Percentiles rank a stretch among this genome's conserved stretches.
Conservation (phyloP, 1,284 basidiomycete species). For the Ganoderma sinense region DNA sequence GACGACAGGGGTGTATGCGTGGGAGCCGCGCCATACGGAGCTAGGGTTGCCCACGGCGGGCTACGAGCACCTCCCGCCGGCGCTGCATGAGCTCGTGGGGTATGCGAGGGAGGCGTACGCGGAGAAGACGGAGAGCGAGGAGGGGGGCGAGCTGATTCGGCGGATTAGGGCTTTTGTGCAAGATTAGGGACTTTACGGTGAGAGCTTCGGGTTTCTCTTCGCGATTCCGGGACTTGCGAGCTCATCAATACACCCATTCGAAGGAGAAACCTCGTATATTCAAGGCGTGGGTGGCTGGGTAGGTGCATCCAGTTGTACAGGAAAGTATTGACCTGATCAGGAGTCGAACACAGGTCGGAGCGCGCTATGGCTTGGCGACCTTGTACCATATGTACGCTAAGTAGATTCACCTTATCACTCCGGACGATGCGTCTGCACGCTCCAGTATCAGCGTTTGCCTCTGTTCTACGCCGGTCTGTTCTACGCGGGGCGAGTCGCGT, state of each 20-base stretch:
- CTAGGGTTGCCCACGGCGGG: not conserved
- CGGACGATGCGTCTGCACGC: not conserved
- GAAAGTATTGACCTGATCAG: not conserved
- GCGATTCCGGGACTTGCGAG: not conserved
- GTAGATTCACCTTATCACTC: not conserved
- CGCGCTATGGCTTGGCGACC: not conserved
- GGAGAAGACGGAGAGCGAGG: not conserved
- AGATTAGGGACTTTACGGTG: not conserved
- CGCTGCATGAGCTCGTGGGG: slow-evolving; percentile 1
- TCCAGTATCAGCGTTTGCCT: not conserved
- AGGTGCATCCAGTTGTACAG: no score
- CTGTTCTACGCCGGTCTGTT: not conserved
- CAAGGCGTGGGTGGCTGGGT: not conserved
- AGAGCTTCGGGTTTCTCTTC: not conserved
- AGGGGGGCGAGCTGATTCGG: not conserved
- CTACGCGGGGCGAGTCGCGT: not conserved
- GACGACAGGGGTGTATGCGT: not conserved
- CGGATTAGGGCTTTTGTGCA: not conserved
- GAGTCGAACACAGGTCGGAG: not conserved
- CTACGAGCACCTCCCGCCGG: not conserved
- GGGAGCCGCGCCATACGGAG: not conserved
- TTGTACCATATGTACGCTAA: no score
- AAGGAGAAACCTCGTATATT: not conserved
- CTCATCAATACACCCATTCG: not conserved
- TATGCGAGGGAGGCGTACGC: not conserved